Percentiles rank a stretch among this genome's conserved stretches.
Conservation (phyloP, 164 flowering plant genomes). For the Chimonanthus salicifolius region DNA sequence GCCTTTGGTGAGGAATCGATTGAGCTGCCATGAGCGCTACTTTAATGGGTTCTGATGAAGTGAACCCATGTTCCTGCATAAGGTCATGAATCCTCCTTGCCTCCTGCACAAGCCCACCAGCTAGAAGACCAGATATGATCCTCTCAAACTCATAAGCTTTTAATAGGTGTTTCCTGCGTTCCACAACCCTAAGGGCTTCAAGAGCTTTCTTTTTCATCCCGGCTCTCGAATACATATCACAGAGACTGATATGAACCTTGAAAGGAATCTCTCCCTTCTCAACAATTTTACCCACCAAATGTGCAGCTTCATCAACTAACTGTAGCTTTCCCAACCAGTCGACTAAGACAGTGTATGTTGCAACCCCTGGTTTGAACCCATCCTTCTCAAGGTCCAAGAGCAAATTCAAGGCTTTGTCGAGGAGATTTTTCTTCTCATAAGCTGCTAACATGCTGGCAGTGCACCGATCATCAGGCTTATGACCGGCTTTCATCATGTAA, state of each 20-base stretch:
- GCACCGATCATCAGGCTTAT: slow-evolving; percentile 70
- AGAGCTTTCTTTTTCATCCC: slow-evolving; percentile 62
- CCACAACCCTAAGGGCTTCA: slow-evolving; percentile 59
- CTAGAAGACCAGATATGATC: slow-evolving; percentile 46
- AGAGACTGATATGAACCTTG: slow-evolving; percentile 66
- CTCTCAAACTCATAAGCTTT: slow-evolving; percentile 53
- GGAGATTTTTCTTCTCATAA: slow-evolving; percentile 56
- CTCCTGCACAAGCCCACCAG: slow-evolving; percentile 58
- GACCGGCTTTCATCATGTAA: slow-evolving; percentile 51
- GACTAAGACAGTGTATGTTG: slow-evolving; percentile 67
- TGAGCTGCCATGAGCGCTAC: slow-evolving; percentile 39
- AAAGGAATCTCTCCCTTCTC: slow-evolving; percentile 61
- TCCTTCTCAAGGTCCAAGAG: slow-evolving; percentile 68
- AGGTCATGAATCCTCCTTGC: slow-evolving; percentile 39
- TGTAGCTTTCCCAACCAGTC: slow-evolving; percentile 77
- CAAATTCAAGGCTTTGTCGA: slow-evolving; percentile 68
- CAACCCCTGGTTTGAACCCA: slow-evolving; percentile 70
- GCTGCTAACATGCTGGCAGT: slow-evolving; percentile 68
- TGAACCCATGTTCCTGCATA: slow-evolving; percentile 65
- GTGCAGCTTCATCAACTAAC: slow-evolving; percentile 80
- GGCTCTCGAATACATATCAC: slow-evolving; percentile 67
- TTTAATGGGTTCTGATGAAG: slow-evolving; percentile 32
- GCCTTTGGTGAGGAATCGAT: slow-evolving; percentile 18
- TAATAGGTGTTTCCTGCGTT: slow-evolving; percentile 61
- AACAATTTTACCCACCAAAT: slow-evolving; percentile 47